Evolutionary conservation across 169 alveolate genomes (phyloP).

Genomic region (Plasmodium falciparum): DNA sequence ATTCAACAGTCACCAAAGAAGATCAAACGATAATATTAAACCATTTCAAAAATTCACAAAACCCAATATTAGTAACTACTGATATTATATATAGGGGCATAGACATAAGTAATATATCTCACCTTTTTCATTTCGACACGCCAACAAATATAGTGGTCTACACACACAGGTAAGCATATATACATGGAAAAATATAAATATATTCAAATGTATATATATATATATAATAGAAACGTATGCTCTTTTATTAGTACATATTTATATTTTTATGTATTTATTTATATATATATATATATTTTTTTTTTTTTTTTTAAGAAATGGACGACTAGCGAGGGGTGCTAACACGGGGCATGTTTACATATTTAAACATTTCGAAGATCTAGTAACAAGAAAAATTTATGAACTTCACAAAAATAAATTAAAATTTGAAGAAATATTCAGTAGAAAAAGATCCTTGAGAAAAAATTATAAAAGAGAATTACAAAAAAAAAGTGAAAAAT

Average conservation of each 20-base stretch:
- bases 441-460: slow-evolving; percentile 72
- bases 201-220: not conserved
- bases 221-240: not conserved
- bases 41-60: slow-evolving; percentile 89
- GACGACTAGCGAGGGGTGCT: slow-evolving; percentile 68
- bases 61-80: slow-evolving; percentile 94
- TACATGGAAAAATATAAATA: not conserved
- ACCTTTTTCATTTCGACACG: slow-evolving; percentile 94
- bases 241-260: not conserved
- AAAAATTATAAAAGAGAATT: slow-evolving; percentile 61
- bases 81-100: slow-evolving; percentile 97
- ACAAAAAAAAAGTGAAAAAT: slow-evolving; percentile 9
- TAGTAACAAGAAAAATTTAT: slow-evolving; percentile 57
- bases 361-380: slow-evolving; percentile 36
- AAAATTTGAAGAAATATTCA: slow-evolving; percentile 65
- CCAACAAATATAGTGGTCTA: slow-evolving; percentile 91
- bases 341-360: slow-evolving; percentile 66
- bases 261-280: not conserved
- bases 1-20: slow-evolving; percentile 53
- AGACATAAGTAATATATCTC: slow-evolving; percentile 93
- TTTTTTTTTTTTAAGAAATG: slow-evolving; percentile 26
- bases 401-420: slow-evolving; percentile 64
- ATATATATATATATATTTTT: not conserved
- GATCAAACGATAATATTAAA: slow-evolving; percentile 80
- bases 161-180: slow-evolving; percentile 79